phyloP scores from a whole-genome alignment of 2,329 filamentous ascomycete species.

The Beauveria australis region DNA sequence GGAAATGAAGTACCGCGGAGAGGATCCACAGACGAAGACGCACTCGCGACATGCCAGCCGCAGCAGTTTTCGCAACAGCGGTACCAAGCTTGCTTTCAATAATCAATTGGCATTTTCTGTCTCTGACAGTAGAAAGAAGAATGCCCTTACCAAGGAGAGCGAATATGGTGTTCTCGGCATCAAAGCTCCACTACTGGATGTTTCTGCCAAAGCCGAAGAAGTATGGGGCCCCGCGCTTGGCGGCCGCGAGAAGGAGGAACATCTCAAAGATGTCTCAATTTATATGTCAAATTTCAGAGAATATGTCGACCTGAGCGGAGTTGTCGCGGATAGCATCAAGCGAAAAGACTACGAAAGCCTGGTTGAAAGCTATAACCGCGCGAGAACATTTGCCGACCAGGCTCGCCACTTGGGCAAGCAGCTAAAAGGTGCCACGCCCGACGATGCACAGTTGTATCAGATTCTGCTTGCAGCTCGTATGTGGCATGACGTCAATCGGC shows the following conservation, averaged over 20 bases:
- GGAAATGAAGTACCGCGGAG: conserved; percentile 78
- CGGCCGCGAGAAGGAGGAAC: conserved; percentile 83
- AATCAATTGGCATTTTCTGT: conserved; percentile 30
- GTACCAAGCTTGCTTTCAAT: conserved; percentile 25
- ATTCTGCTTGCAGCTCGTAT: conserved; percentile 84
- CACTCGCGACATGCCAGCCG: conserved; percentile 63
- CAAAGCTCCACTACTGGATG: conserved; percentile 78
- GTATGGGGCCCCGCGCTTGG: conserved; percentile 94
- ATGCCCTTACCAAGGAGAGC: conserved; percentile 84
- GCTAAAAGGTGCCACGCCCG: conserved; percentile 48
- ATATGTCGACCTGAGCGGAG: conserved; percentile 71
- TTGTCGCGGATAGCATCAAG: conserved; percentile 76
- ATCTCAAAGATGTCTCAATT: conserved; percentile 67
- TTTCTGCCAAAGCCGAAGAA: conserved; percentile 89
- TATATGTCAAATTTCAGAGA: conserved; percentile 73
- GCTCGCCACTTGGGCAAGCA: conserved; percentile 60
- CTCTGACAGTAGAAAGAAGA: conserved; percentile 65
- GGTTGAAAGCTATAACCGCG: conserved; percentile 77
- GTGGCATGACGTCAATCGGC: conserved; percentile 89
- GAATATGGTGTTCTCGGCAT: conserved; percentile 86
- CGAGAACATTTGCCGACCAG: conserved; percentile 74
- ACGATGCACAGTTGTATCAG: conserved; percentile 74
- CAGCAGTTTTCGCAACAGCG: conserved; percentile 52
- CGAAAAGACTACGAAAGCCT: conserved; percentile 83
- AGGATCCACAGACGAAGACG: conserved; percentile 36